A percentile compares a stretch with the other conserved stretches of the same genome.
Evolutionary conservation across 2,329 filamentous ascomycete genomes (phyloP).

Genomic region (Diaporthe helianthi): DNA sequence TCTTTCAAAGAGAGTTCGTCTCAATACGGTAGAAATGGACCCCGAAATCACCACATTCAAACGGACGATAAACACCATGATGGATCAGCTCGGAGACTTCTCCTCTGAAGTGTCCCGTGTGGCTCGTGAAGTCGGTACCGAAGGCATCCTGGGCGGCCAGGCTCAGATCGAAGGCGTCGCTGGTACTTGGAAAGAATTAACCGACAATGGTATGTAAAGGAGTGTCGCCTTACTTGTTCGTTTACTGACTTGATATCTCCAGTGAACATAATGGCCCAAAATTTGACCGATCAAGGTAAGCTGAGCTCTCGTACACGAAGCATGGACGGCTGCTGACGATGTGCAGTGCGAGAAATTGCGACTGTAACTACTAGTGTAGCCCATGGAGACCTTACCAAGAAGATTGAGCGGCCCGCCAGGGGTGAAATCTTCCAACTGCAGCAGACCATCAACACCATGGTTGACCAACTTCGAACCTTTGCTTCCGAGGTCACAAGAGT

Average conservation of each 20-base stretch:
- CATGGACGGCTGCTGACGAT: not conserved
- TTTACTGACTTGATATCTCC: slow-evolving; percentile 39
- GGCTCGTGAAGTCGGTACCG: slow-evolving; percentile 93
- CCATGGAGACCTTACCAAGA: slow-evolving; percentile 82
- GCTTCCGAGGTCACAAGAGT: slow-evolving; percentile 85
- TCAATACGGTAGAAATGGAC: slow-evolving; percentile 96
- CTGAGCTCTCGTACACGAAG: not conserved
- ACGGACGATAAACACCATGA: slow-evolving; percentile 98
- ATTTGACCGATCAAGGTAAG: slow-evolving; percentile 76
- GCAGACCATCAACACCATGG: slow-evolving; percentile 90
- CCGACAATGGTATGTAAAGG: slow-evolving; percentile 71
- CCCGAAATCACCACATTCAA: slow-evolving; percentile 98
- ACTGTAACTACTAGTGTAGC: slow-evolving; percentile 85
- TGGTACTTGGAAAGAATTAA: slow-evolving; percentile 97
- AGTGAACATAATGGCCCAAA: slow-evolving; percentile 87
- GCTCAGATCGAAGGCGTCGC: slow-evolving; percentile 93
- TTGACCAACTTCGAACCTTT: slow-evolving; percentile 83
- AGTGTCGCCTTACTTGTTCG: not conserved
- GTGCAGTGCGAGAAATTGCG: slow-evolving; percentile 78
- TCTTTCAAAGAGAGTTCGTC: slow-evolving; percentile 94
- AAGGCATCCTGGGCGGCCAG: slow-evolving; percentile 92
- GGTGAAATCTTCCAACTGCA: slow-evolving; percentile 85
- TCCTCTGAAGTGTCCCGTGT: slow-evolving; percentile 95
- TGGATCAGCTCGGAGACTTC: slow-evolving; percentile 96
- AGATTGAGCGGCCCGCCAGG: slow-evolving; percentile 80